Evolutionary conservation across 495 filamentous ascomycete species (phyloP), one percentile per base, ranked within the genome.

Genomic region (Paragyromitra xinjiangensis): DNA sequence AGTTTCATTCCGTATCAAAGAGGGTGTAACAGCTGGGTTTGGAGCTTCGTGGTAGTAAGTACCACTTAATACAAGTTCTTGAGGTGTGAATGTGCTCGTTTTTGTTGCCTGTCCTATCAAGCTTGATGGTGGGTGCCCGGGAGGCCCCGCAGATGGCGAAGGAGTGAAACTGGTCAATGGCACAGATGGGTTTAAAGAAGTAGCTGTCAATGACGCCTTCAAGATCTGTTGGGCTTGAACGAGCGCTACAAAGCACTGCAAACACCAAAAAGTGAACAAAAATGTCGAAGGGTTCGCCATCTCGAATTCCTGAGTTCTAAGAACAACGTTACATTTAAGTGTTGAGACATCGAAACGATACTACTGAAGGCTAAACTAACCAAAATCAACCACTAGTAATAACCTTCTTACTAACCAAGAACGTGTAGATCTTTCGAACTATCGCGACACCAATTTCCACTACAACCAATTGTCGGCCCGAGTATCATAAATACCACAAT

Each of bases 291-390:
- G 11, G 44, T 55, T 73, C 16, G 48, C 61, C 70, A 73, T 73
- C 22, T 67, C 48, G 29, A 66, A 8, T 40, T 66, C 64, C 24
- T 45, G 19, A 8, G 22, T 34, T 8, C 61, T 26, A 29, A 22
- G 67, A 64, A 53, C 44, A 73, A 73, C 70, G 70, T 67, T 61
- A 73, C 45, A n/a, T 56, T 16, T 29, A 29, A 55, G 70, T 55
- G 61, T 56, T 55, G 22, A 42, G 58, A 65, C 26, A 11, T 6
- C 39, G 39, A 45, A 64, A 45, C 39, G 39, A 44, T 66, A 26
- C 26, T 56, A 50, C 19, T 42, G 44, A 65, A 53, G 61, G 70
- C 37, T 66, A 73, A 67, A 66, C 70, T 73, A 67, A 24, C 70
- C 59, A 50, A 0, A 73, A 55, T 8, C 24, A 11, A 26, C 22